phyloP scores from a whole-genome alignment of 78 protist species.

The Speleostelium caveatum region DNA sequence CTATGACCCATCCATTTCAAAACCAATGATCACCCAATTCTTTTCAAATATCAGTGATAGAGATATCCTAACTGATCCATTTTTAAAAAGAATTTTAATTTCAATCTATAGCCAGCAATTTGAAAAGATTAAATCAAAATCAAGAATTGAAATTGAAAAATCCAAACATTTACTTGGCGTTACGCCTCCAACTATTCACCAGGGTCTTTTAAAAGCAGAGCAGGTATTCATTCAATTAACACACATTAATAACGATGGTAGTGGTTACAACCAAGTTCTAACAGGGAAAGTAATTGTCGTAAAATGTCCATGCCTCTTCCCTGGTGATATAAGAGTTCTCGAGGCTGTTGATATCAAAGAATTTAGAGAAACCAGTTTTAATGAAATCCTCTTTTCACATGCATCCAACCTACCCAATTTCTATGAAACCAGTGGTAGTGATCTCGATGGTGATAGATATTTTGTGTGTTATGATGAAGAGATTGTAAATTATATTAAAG shows the following conservation, averaged over 20 bases:
- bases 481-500: background rate
- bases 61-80: slow-evolving; percentile 20
- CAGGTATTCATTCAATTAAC: slow-evolving; percentile 45
- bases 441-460: slow-evolving; percentile 85
- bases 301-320: slow-evolving; percentile 70
- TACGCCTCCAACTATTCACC: slow-evolving; percentile 9
- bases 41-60: background rate
- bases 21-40: background rate
- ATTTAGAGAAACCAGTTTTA: background rate
- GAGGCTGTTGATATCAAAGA: slow-evolving; percentile 36
- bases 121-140: slow-evolving; percentile 1
- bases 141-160: slow-evolving; percentile 15
- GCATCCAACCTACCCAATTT: slow-evolving; percentile 51
- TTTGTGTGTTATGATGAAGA: slow-evolving; percentile 51
- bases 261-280: background rate
- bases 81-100: background rate
- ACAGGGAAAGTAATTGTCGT: slow-evolving; percentile 43
- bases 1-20: background rate
- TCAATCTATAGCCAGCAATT: background rate
- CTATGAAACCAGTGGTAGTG: slow-evolving; percentile 69
- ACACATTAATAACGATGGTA: background rate
- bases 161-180: slow-evolving; percentile 57
- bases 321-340: slow-evolving; percentile 80
- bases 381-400: slow-evolving; percentile 49
- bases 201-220: slow-evolving; percentile 16